These are phyloP conservation scores for Neurospora sp. DNA, from an alignment of 495 filamentous ascomycete species.

Conservation along the genomic window DNA sequence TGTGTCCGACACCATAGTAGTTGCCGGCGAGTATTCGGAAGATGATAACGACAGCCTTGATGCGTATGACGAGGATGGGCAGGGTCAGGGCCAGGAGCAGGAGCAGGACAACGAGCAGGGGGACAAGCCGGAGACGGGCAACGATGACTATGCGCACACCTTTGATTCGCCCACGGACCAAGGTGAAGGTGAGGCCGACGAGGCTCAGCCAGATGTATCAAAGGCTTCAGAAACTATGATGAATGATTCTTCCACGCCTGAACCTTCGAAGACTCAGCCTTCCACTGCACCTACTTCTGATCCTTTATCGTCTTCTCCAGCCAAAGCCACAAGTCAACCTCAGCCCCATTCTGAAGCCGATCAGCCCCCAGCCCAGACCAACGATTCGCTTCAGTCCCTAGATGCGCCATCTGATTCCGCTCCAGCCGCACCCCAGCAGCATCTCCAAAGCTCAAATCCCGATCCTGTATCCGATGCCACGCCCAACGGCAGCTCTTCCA, in stretches of 20 bases:
- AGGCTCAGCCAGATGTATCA: slow-evolving; percentile 33
- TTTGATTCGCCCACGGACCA: slow-evolving; percentile 33
- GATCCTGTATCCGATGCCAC: slow-evolving; percentile 4
- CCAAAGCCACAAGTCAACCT: not conserved
- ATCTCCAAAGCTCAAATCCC: slow-evolving; percentile 3
- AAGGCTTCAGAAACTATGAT: slow-evolving; percentile 25
- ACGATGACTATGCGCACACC: slow-evolving; percentile 39
- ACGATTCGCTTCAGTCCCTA: slow-evolving; percentile 5
- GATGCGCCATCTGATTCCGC: slow-evolving; percentile 5
- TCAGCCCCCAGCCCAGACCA: not conserved
- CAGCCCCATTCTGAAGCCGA: not conserved
- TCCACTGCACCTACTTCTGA: slow-evolving; percentile 16
- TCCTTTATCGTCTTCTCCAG: slow-evolving; percentile 9
- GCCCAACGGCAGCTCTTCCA: slow-evolving; percentile 11
- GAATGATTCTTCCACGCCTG: slow-evolving; percentile 27
- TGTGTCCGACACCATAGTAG: slow-evolving; percentile 23
- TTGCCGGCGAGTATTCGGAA: slow-evolving; percentile 19
- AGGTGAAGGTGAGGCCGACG: slow-evolving; percentile 21
- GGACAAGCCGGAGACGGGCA: slow-evolving; percentile 18
- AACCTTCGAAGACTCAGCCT: slow-evolving; percentile 19
- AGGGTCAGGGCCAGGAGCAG: slow-evolving; percentile 3
- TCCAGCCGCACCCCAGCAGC: not conserved
- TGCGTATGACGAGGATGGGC: slow-evolving; percentile 22
- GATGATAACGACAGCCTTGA: slow-evolving; percentile 24
- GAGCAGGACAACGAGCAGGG: slow-evolving; percentile 1